Evolutionary conservation across 305 asterid species (phyloP).

Genomic region (Fraxinus xanthoxyloides): DNA sequence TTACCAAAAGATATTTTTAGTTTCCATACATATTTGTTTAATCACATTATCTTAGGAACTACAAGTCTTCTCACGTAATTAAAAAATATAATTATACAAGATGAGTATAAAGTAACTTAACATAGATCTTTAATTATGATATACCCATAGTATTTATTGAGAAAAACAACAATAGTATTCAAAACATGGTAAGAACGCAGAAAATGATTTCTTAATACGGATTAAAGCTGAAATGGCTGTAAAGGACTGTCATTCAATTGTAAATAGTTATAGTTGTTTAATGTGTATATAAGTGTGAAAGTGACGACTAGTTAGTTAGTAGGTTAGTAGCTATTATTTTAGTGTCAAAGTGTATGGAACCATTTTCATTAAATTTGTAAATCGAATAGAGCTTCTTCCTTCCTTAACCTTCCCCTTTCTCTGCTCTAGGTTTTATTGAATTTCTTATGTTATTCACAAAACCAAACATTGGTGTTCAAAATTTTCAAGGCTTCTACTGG

Average conservation of each 20-base stretch:
- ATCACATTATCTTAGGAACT: neutral
- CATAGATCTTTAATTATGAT: neutral
- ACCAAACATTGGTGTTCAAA: neutral
- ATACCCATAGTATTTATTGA: neutral
- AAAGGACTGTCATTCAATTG: neutral
- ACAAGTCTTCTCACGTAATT: neutral
- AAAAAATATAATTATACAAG: neutral
- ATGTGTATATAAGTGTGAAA: neutral
- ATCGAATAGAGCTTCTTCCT: neutral
- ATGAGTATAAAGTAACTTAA: neutral
- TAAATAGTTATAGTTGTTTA: neutral
- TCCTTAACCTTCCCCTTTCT: neutral
- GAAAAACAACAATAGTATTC: neutral
- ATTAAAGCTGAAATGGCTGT: neutral
- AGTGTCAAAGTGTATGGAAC: neutral
- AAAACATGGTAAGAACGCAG: neutral
- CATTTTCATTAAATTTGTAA: neutral
- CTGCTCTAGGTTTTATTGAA: neutral
- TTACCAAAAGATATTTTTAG: neutral
- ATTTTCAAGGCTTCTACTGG: neutral
- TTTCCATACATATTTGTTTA: neutral
- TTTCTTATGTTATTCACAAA: neutral
- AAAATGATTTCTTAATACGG: neutral
- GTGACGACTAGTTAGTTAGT: neutral
- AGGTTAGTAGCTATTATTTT: neutral